A percentile compares a stretch with the other conserved stretches of the same genome.
Evolutionary conservation across 2,329 filamentous ascomycete genomes (phyloP).

Genomic region (Paraconiothyrium sp.): DNA sequence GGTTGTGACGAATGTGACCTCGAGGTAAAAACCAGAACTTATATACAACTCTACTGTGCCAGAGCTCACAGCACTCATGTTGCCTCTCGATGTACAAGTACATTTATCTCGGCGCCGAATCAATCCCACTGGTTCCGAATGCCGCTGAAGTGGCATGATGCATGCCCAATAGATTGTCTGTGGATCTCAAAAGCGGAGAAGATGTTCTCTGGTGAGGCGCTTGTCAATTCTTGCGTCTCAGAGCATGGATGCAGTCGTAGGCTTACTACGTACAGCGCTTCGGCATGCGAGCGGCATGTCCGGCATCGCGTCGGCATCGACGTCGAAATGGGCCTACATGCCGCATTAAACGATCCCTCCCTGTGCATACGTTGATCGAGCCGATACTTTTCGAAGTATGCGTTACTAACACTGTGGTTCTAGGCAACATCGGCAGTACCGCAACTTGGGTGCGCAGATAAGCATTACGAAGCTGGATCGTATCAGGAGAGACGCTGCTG

Average conservation of each 20-base stretch:
- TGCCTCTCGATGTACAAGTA: neutral
- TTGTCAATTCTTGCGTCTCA: neutral
- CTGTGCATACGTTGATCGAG: neutral
- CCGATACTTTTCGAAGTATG: neutral
- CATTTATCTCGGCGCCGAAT: neutral
- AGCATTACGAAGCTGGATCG: slow-evolving; percentile 7
- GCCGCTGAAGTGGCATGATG: slow-evolving; percentile 14
- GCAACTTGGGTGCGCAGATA: neutral
- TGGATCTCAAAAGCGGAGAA: slow-evolving; percentile 3
- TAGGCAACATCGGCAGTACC: neutral
- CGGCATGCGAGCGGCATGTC: slow-evolving; percentile 7
- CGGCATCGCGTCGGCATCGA: slow-evolving; percentile 8
- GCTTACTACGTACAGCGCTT: neutral
- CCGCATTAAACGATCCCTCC: neutral
- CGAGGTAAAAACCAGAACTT: neutral
- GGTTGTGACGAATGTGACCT: neutral
- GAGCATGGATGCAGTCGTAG: neutral
- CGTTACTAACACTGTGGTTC: slow-evolving; percentile 12
- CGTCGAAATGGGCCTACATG: neutral
- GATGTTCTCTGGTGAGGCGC: too few species aligned
- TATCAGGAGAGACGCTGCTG: neutral
- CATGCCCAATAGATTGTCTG: neutral
- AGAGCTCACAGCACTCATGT: neutral
- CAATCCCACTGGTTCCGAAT: neutral
- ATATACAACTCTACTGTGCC: neutral